These are phyloP conservation scores for Blepharisma undulans DNA, from an alignment of 169 alveolate genomes.

Conservation along the genomic window DNA sequence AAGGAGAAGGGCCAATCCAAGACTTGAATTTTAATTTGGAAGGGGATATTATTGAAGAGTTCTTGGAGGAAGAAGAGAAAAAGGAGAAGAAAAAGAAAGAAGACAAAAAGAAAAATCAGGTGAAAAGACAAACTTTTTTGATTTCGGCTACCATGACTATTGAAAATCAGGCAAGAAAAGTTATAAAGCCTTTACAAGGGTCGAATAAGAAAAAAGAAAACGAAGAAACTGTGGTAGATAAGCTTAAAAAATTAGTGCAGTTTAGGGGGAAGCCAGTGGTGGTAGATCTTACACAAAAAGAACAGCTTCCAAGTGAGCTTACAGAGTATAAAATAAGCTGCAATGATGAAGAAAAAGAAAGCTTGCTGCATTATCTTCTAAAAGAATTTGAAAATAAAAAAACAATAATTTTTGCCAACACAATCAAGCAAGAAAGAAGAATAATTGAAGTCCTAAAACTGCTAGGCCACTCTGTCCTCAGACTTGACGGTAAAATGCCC, in stretches of 20 bases:
- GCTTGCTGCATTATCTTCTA: not conserved
- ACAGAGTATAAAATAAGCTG: not conserved
- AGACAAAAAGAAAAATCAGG: not conserved
- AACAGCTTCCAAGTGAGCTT: not conserved
- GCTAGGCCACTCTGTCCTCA: not conserved
- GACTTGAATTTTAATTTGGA: constrained; percentile 9
- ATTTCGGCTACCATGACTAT: constrained; percentile 93
- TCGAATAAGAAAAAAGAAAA: not conserved
- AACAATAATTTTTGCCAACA: constrained; percentile 23
- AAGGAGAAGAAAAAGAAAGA: not conserved
- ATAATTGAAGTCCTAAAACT: not conserved
- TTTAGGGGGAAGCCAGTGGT: constrained; percentile 15
- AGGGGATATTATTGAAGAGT: not conserved
- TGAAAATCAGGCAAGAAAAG: constrained; percentile 24
- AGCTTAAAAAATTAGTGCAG: not conserved
- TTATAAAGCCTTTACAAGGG: not conserved
- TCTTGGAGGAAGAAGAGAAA: not conserved
- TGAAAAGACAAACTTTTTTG: constrained; percentile 87
- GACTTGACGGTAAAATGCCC: constrained; percentile 32
- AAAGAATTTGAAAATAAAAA: not conserved
- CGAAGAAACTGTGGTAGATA: not conserved
- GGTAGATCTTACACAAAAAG: not conserved
- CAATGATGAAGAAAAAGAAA: constrained; percentile 12
- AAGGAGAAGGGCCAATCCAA: not conserved
- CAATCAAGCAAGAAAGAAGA: not conserved